phyloP scores from a whole-genome alignment of 306 rosid genomes.

The Gastrolobium bilobum region DNA sequence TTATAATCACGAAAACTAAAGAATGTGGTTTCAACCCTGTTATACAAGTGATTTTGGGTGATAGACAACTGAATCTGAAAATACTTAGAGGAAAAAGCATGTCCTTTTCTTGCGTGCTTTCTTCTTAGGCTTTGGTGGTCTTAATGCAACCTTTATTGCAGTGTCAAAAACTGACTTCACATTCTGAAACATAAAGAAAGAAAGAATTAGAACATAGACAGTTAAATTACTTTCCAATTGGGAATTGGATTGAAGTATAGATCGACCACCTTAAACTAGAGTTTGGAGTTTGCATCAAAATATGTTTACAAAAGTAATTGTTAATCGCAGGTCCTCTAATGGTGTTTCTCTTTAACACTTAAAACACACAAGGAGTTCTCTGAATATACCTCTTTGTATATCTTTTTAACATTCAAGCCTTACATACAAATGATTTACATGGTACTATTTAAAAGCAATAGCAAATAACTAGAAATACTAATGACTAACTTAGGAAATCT shows the following conservation, averaged over 20 bases:
- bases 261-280: background rate
- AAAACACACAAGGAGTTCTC: no score
- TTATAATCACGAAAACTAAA: constrained; percentile 24
- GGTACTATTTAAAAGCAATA: no score
- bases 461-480: no score
- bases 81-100: constrained; percentile 48
- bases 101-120: constrained; percentile 60
- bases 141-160: constrained; percentile 63
- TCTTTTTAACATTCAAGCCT: no score
- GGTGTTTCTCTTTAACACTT: no score
- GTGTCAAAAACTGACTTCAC: constrained; percentile 67
- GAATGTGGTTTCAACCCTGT: constrained; percentile 28
- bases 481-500: no score
- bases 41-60: constrained; percentile 15
- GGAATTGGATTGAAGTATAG: background rate
- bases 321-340: no score
- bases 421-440: no score
- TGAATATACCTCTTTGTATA: no score
- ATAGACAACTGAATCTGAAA: constrained; percentile 35
- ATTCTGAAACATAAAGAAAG: constrained; percentile 49
- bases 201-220: background rate
- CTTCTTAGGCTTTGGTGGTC: constrained; percentile 61
- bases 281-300: constrained; percentile 15
- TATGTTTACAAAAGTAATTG: background rate
- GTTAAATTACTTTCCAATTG: background rate